phyloP scores from a whole-genome alignment of 2,329 filamentous ascomycete genomes.

The Zalaria obscura region DNA sequence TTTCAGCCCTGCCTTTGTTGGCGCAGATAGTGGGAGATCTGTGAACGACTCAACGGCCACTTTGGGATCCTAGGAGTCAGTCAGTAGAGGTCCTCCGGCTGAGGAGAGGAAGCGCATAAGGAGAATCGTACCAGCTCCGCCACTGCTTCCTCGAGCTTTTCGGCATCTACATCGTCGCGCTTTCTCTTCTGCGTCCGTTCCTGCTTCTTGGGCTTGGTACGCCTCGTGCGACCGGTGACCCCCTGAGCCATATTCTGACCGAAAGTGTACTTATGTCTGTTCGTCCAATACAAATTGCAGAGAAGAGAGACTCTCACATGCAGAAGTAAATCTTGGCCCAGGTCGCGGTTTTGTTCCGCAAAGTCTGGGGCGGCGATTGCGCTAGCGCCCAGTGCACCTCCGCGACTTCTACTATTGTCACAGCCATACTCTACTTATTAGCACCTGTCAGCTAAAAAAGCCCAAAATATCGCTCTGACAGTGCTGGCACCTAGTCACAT shows the following conservation, averaged over 20 bases:
- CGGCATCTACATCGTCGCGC: slow-evolving; percentile 35
- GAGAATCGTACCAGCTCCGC: slow-evolving; percentile 21
- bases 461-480: no score
- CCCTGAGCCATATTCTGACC: slow-evolving; percentile 3
- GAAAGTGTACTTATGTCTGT: neutral
- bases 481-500: no score
- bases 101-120: neutral
- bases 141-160: slow-evolving; percentile 30
- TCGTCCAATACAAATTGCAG: neutral
- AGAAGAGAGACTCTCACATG: neutral
- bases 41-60: slow-evolving; percentile 53
- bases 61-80: slow-evolving; percentile 42
- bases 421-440: no score
- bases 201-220: slow-evolving; percentile 44
- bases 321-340: neutral
- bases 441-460: no score
- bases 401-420: no score
- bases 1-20: slow-evolving; percentile 66
- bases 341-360: no score
- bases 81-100: slow-evolving; percentile 8
- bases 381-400: no score
- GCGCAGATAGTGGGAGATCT: slow-evolving; percentile 71
- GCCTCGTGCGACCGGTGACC: slow-evolving; percentile 24
- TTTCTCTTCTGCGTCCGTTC: slow-evolving; percentile 38
- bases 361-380: no score